A percentile compares a stretch with the other conserved stretches of the same genome.
phyloP scores from a whole-genome alignment of 805 yeast species.

The Wickerhamomyces strasburgensis region DNA sequence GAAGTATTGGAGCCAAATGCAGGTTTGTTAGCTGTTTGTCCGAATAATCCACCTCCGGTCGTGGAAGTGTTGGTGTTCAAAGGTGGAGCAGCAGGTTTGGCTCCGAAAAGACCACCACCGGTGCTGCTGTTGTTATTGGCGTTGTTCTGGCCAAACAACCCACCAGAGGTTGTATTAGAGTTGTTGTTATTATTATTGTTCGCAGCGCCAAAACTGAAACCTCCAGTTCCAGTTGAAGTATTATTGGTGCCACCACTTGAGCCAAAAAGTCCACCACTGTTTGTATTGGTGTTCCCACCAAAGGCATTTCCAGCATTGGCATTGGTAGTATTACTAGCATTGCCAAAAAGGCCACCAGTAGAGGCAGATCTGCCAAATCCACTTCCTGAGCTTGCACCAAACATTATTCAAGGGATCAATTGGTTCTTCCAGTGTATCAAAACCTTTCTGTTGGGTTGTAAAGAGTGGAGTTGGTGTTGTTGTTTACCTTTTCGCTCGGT shows the following conservation, averaged over 20 bases:
- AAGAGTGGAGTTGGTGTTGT: no score
- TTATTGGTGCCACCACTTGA: slow-evolving; percentile 4
- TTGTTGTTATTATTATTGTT: no score
- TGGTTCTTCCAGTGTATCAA: no score
- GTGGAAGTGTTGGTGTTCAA: slow-evolving; percentile 11
- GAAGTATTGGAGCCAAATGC: not conserved
- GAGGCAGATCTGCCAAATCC: slow-evolving; percentile 22
- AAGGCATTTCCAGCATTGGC: not conserved
- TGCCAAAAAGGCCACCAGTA: slow-evolving; percentile 22
- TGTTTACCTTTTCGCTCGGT: no score
- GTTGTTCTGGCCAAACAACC: slow-evolving; percentile 7
- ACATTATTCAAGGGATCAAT: no score
- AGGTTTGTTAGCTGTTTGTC: slow-evolving; percentile 26
- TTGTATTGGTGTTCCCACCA: slow-evolving; percentile 1
- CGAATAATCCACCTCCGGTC: slow-evolving; percentile 26
- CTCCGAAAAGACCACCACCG: slow-evolving; percentile 40
- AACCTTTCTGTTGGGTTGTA: no score
- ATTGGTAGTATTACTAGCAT: slow-evolving; percentile 2
- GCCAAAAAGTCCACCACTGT: slow-evolving; percentile 5
- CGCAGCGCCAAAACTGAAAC: no score
- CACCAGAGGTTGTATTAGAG: slow-evolving; percentile 12
- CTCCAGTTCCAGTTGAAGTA: slow-evolving; percentile 10
- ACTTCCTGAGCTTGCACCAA: slow-evolving; percentile 14
- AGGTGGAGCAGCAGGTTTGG: no score
- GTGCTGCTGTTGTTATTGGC: slow-evolving; percentile 17